Base-by-base conservation (phyloP, 2,329 filamentous ascomycete genomes). In the Parascedosporium putredinis region DNA sequence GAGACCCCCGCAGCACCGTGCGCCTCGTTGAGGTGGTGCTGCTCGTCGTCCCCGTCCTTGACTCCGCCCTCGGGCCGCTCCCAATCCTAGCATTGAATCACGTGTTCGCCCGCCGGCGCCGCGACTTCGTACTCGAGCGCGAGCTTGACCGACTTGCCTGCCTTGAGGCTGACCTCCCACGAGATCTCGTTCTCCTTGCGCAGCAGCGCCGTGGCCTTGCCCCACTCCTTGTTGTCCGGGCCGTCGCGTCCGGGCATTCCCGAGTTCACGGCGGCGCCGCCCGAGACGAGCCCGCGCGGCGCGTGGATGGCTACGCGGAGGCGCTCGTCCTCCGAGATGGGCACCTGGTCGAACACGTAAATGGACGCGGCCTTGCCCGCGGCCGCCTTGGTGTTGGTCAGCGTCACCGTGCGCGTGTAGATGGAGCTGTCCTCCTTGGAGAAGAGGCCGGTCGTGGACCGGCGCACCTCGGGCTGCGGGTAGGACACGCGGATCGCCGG, bases 121-220 rank as follows among this genome's bases (percentile, higher is more conserved):
- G 70, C 71, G 16, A 81, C 73, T 52, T 78, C 73, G 62, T 85
- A 86, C 64, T 82, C 78, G 52, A 86, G 59, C 22, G 65, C 64
- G 53, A 86, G 61, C 62, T 74, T 75, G 14, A 78, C 75, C 3
- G 73, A 70, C 56, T 73, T 71, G 23, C 80, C 78, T 1, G 77
- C 70, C 52, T 80, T 75, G 47, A 85, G 61, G 40, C 61, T 68
- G 9, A 84, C 71, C 48, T 76, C 70, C 78, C 80, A 84, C 49
- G 62, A 62, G 4, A 84, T 61, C 61, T 82, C 74, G 2, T 80
- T 80, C 4, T 63, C 67, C 63, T 79, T 78, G 60, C 72, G 75
- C 47, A 81, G 57, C n/a, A 55, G 62, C 0, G 75, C 77, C 2
- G 64, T 65, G 2, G 77, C 79, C 50, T 61, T 71, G 3, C 78